Evolutionary conservation across 2,329 filamentous ascomycete species (phyloP).

Genomic region (Falciphora oryzae): DNA sequence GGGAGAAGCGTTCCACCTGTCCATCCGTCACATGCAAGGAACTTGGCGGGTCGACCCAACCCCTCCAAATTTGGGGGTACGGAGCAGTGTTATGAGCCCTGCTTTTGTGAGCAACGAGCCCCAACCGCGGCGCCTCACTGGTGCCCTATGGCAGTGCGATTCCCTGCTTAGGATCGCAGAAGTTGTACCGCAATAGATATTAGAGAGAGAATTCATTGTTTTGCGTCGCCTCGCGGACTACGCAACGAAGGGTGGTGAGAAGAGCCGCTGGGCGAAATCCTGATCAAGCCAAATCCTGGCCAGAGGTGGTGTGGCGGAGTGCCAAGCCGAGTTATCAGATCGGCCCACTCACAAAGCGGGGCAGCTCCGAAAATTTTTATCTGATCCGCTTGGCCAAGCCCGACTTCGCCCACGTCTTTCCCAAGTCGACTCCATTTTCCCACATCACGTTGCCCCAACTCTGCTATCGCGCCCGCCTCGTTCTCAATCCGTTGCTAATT

Average conservation of each 20-base stretch:
- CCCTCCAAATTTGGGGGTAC: background rate
- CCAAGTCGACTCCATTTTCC: background rate
- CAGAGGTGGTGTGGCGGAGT: no score
- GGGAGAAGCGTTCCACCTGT: background rate
- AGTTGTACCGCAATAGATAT: background rate
- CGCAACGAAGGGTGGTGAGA: background rate
- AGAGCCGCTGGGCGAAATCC: background rate
- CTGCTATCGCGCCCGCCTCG: background rate
- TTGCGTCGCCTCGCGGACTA: background rate
- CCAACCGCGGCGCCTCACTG: no score
- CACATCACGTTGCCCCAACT: background rate
- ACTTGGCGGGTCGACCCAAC: background rate
- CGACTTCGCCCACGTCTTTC: conserved; percentile 1
- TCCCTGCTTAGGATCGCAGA: background rate
- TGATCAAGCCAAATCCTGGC: background rate
- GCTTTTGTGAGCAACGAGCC: background rate
- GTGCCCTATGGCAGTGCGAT: background rate
- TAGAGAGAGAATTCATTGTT: background rate
- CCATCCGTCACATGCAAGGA: background rate
- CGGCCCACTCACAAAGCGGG: background rate
- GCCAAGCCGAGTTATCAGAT: background rate
- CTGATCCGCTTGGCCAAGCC: conserved; percentile 7
- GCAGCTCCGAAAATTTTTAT: conserved; percentile 2
- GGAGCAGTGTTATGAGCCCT: background rate
- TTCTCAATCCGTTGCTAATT: background rate